Conservation (phyloP, 192 early-diverging fungal genomes). For the Allomyces javanicus region DNA sequence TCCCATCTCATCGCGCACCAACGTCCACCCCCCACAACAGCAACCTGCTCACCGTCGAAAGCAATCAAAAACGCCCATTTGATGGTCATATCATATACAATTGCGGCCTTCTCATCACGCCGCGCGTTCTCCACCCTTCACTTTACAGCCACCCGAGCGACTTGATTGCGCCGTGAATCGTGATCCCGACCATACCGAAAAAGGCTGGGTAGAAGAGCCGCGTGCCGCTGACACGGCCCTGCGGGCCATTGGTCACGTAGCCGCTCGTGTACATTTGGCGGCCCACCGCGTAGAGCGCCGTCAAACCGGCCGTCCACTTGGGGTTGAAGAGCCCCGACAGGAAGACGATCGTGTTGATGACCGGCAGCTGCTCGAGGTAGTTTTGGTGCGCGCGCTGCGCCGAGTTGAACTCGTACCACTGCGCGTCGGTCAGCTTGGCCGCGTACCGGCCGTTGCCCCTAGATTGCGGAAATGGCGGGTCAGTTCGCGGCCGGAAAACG, state of each 20-base stretch:
- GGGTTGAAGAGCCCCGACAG: conserved; percentile 22
- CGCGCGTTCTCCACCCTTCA: no score
- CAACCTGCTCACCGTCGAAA: no score
- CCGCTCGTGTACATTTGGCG: conserved; percentile 13
- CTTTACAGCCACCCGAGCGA: not conserved
- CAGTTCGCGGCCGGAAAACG: no score
- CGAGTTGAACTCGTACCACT: conserved; percentile 25
- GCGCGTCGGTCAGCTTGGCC: conserved; percentile 22
- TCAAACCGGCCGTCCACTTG: conserved; percentile 10
- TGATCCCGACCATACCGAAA: conserved; percentile 9
- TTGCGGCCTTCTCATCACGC: no score
- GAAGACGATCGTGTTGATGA: conserved; percentile 11
- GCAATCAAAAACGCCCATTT: no score
- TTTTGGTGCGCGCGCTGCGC: conserved; percentile 25
- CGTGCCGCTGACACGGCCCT: conserved; percentile 15
- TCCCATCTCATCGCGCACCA: no score
- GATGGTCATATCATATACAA: no score
- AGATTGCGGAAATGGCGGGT: no score
- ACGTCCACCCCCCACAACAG: no score
- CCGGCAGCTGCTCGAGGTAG: conserved; percentile 18
- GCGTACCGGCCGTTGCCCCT: conserved; percentile 21
- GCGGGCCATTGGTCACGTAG: conserved; percentile 9
- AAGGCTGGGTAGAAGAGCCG: conserved; percentile 5
- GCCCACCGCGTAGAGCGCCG: conserved; percentile 13
- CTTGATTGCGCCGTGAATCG: conserved; percentile 10